A percentile compares a stretch with the other conserved stretches of the same genome.
phyloP scores from a whole-genome alignment of 2,329 filamentous ascomycete species.

The Arthrobotrys musiformis region DNA sequence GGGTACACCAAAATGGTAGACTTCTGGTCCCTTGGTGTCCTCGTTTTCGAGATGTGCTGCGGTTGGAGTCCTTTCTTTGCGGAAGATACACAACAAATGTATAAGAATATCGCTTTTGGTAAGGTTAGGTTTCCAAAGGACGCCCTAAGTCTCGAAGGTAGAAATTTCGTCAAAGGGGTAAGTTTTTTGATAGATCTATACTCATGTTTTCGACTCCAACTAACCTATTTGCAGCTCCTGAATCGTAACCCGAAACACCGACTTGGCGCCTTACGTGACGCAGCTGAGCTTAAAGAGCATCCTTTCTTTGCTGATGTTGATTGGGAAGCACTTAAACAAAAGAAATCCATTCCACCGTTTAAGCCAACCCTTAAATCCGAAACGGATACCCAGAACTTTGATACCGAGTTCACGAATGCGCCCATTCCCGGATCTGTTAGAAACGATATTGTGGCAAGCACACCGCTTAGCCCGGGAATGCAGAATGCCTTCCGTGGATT shows the following conservation, averaged over 20 bases:
- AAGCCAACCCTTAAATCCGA: slow-evolving; percentile 97
- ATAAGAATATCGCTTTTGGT: slow-evolving; percentile 99
- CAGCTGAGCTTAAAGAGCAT: slow-evolving; percentile 91
- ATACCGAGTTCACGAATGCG: slow-evolving; percentile 97
- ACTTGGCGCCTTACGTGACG: slow-evolving; percentile 88
- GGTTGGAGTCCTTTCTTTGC: slow-evolving; percentile 99
- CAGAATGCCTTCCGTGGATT: slow-evolving; percentile 99
- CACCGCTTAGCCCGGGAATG: slow-evolving; percentile 91
- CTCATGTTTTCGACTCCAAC: background rate
- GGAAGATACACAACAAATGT: slow-evolving; percentile 99
- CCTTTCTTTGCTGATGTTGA: slow-evolving; percentile 95
- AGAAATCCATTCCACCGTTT: slow-evolving; percentile 94
- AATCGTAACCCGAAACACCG: slow-evolving; percentile 97
- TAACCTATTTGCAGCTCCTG: slow-evolving; percentile 68
- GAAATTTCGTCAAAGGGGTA: slow-evolving; percentile 94
- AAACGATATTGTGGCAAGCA: slow-evolving; percentile 83
- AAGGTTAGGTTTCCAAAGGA: slow-evolving; percentile 97
- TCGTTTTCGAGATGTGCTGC: slow-evolving; percentile 99
- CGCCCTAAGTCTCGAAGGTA: slow-evolving; percentile 90
- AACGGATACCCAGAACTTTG: slow-evolving; percentile 96
- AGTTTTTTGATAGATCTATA: slow-evolving; percentile 27
- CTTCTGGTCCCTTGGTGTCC: slow-evolving; percentile 96
- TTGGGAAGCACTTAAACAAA: slow-evolving; percentile 87
- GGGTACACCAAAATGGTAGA: slow-evolving; percentile 99
- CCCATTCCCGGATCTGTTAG: slow-evolving; percentile 84